These are phyloP conservation scores for Persicaria tinctoria DNA, from an alignment of 148 eudicot species.

Conservation along the genomic window DNA sequence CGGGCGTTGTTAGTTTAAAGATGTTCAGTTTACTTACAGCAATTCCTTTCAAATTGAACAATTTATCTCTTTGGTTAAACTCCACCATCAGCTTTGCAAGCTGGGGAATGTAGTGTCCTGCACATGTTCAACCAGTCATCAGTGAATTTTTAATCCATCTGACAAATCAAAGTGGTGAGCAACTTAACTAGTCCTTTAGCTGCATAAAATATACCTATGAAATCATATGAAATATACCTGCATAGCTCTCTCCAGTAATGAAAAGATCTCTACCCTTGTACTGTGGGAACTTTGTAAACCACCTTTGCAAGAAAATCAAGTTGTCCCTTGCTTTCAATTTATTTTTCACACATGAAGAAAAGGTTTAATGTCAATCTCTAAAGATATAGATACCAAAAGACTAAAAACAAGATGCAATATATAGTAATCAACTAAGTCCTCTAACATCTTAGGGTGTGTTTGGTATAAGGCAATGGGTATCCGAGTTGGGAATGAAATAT, in stretches of 20 bases:
- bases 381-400: not conserved
- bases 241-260: conserved; percentile 97
- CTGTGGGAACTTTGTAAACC: conserved; percentile 84
- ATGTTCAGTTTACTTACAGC: conserved; percentile 47
- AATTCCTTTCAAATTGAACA: conserved; percentile 86
- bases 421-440: not conserved
- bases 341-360: not conserved
- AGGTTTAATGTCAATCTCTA: not conserved
- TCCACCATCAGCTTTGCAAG: conserved; percentile 74
- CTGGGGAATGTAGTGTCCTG: conserved; percentile 96
- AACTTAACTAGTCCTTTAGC: not conserved
- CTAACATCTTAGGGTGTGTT: no score
- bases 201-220: not conserved
- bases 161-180: conserved; percentile 2
- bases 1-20: not conserved
- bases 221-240: conserved; percentile 39
- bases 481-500: no score
- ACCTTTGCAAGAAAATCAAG: conserved; percentile 69
- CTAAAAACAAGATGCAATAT: not conserved
- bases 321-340: conserved; percentile 69
- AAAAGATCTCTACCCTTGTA: conserved; percentile 56
- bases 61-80: conserved; percentile 47
- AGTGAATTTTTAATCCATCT: not conserved
- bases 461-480: no score
- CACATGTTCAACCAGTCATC: conserved; percentile 5